Evolutionary conservation across 106 monocot species (phyloP).

Genomic region (Cymbidium sinense): DNA sequence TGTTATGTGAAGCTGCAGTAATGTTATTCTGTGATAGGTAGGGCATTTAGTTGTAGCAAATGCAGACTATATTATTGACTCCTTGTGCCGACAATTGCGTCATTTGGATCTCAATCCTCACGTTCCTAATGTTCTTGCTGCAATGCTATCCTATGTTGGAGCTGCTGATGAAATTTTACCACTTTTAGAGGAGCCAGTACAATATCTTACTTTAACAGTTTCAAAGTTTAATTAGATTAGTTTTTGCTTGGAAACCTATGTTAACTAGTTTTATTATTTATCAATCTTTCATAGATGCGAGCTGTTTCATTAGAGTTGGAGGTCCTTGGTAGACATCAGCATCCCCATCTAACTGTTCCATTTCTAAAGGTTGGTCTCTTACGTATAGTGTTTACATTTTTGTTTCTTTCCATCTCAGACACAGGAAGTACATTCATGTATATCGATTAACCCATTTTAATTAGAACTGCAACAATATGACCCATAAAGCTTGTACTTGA

Average conservation of each 20-base stretch:
- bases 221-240: background rate
- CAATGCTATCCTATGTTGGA: slow-evolving; percentile 89
- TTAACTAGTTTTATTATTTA: background rate
- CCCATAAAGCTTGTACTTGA: background rate
- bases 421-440: no score
- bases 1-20: background rate
- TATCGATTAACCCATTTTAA: no score
- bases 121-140: slow-evolving; percentile 82
- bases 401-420: background rate
- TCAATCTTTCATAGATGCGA: slow-evolving; percentile 58
- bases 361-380: slow-evolving; percentile 67
- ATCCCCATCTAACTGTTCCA: slow-evolving; percentile 76
- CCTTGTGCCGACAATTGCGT: slow-evolving; percentile 74
- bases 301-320: slow-evolving; percentile 76
- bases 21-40: slow-evolving; percentile 39
- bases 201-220: slow-evolving; percentile 1
- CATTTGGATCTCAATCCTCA: slow-evolving; percentile 86
- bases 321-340: slow-evolving; percentile 77
- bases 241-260: slow-evolving; percentile 6
- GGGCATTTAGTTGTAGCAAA: slow-evolving; percentile 80
- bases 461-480: background rate
- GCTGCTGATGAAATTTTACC: slow-evolving; percentile 85
- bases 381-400: background rate
- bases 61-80: slow-evolving; percentile 96
- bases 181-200: slow-evolving; percentile 89